These are phyloP conservation scores for Populus pruinosa DNA, from an alignment of 345 rosid species.

Conservation along the genomic window DNA sequence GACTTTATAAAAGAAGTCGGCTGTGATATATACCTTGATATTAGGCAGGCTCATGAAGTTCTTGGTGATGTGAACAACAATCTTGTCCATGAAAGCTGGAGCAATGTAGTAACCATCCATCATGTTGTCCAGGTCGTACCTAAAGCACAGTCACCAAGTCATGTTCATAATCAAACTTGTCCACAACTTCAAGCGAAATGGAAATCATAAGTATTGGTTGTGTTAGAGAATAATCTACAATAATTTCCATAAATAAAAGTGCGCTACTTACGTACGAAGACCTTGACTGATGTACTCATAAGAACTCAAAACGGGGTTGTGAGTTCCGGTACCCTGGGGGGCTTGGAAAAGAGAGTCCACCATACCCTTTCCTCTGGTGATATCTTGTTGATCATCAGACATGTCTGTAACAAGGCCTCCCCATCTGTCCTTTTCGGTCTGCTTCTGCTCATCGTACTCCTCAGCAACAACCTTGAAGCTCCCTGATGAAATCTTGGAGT, in stretches of 20 bases:
- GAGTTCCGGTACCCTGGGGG: slow-evolving; percentile 71
- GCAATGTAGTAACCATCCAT: slow-evolving; percentile 89
- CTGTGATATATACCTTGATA: slow-evolving; percentile 57
- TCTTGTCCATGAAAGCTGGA: slow-evolving; percentile 98
- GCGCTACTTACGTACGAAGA: slow-evolving; percentile 52
- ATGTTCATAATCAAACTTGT: not conserved
- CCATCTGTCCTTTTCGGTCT: slow-evolving; percentile 75
- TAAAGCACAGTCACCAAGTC: slow-evolving; percentile 21
- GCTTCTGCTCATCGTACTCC: slow-evolving; percentile 53
- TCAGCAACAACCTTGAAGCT: slow-evolving; percentile 58
- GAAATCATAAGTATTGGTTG: not conserved
- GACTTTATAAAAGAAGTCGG: not conserved
- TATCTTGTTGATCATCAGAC: slow-evolving; percentile 96
- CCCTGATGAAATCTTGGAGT: slow-evolving; percentile 26
- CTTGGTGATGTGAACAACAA: slow-evolving; percentile 90
- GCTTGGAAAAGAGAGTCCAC: slow-evolving; percentile 97
- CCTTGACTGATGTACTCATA: slow-evolving; percentile 83
- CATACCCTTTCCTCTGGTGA: slow-evolving; percentile 84
- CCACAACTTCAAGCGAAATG: not conserved
- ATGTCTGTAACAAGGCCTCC: slow-evolving; percentile 58
- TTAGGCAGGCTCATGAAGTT: slow-evolving; percentile 90
- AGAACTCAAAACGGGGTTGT: slow-evolving; percentile 75
- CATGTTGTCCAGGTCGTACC: slow-evolving; percentile 77
- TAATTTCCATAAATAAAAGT: not conserved
- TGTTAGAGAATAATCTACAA: not conserved